Evolutionary conservation across 352 stramenopile genomes (phyloP).

Genomic region (Blastocystis sp.): DNA sequence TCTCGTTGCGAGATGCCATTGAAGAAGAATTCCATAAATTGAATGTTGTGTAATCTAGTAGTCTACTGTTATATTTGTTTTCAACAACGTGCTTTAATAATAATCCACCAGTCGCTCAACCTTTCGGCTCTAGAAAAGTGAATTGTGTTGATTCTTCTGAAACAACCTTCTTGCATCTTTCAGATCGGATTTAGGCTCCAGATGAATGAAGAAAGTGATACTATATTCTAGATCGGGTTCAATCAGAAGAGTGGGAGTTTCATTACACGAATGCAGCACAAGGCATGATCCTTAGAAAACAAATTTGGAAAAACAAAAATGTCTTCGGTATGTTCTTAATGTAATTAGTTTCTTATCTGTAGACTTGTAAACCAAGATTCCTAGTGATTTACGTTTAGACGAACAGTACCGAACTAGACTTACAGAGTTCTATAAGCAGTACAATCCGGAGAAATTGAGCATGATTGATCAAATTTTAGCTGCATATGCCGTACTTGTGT

Average conservation of each 20-base stretch:
- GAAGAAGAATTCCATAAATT: conserved; percentile 48
- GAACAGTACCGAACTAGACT: conserved; percentile 29
- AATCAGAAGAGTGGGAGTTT: conserved; percentile 38
- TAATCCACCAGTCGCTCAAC: background rate
- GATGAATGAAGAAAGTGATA: background rate
- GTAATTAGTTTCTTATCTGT: background rate
- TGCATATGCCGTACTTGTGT: conserved; percentile 31
- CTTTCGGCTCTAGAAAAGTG: background rate
- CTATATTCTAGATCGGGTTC: background rate
- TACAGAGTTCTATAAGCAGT: conserved; percentile 59
- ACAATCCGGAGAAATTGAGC: conserved; percentile 54
- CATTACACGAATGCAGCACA: background rate
- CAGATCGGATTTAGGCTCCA: background rate
- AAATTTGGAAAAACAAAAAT: background rate
- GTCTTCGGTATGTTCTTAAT: conserved; percentile 29
- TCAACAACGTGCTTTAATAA: background rate
- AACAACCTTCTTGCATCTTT: background rate
- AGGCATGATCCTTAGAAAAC: background rate
- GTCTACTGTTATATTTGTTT: background rate
- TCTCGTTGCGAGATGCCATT: conserved; percentile 27
- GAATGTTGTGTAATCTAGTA: conserved; percentile 17
- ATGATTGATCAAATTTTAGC: conserved; percentile 60
- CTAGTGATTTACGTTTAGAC: conserved; percentile 19
- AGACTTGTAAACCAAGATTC: conserved; percentile 32
- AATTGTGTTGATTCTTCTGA: background rate